Evolutionary conservation across 441 rosid genomes (phyloP).

Genomic region (Populus hybrid): DNA sequence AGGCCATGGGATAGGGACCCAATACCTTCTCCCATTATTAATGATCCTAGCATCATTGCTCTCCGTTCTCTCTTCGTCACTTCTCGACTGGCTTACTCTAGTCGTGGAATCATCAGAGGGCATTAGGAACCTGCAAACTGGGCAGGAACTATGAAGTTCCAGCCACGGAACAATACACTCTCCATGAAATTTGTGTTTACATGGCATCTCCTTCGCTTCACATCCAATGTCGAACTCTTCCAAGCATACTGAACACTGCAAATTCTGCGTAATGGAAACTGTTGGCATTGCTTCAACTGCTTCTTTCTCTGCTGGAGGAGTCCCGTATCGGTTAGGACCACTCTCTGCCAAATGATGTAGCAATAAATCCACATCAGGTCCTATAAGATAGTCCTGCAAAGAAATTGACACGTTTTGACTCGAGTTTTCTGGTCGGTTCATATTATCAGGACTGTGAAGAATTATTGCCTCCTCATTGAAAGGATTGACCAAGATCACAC

Average conservation of each 20-base stretch:
- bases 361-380: slow-evolving; percentile 73
- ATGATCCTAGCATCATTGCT: slow-evolving; percentile 4
- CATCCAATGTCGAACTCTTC: slow-evolving; percentile 50
- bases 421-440: slow-evolving; percentile 17
- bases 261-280: slow-evolving; percentile 38
- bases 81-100: slow-evolving; percentile 27
- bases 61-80: slow-evolving; percentile 7
- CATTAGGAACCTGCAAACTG: slow-evolving; percentile 68
- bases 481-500: slow-evolving; percentile 42
- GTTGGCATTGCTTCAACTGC: slow-evolving; percentile 60
- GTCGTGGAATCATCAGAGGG: slow-evolving; percentile 51
- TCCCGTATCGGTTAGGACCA: slow-evolving; percentile 58
- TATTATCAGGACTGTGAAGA: slow-evolving; percentile 29
- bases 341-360: slow-evolving; percentile 76
- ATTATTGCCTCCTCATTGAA: slow-evolving; percentile 42
- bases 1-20: slow-evolving; percentile 40
- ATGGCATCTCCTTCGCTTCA: slow-evolving; percentile 69
- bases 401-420: slow-evolving; percentile 23
- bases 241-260: slow-evolving; percentile 53
- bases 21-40: slow-evolving; percentile 12
- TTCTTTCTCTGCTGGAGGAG: slow-evolving; percentile 64
- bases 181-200: slow-evolving; percentile 63
- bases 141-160: slow-evolving; percentile 73
- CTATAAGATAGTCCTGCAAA: slow-evolving; percentile 55
- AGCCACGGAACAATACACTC: slow-evolving; percentile 81